phyloP scores from a whole-genome alignment of 23 red algal species.

The Gracilaria caudata region DNA sequence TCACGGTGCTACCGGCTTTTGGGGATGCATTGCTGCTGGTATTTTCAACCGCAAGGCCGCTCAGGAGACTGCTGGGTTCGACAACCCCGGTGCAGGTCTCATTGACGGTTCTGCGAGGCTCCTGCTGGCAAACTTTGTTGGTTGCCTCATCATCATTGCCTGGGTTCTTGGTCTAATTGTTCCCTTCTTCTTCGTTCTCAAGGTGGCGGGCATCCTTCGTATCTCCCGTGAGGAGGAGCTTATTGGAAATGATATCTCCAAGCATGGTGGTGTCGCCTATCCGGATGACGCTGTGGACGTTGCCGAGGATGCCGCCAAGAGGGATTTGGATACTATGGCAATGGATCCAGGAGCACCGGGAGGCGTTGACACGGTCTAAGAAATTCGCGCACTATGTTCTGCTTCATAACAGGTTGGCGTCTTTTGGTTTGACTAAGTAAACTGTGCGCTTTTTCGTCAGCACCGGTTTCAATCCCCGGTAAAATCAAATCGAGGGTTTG shows the following conservation, averaged over 20 bases:
- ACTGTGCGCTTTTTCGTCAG: conserved; percentile 18
- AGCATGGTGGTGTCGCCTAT: conserved; percentile 93
- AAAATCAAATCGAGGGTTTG: neutral
- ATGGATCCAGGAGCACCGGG: conserved; percentile 50
- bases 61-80: conserved; percentile 63
- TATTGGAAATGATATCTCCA: conserved; percentile 90
- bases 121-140: conserved; percentile 74
- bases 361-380: conserved; percentile 27
- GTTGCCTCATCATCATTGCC: conserved; percentile 61
- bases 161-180: conserved; percentile 66
- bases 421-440: conserved; percentile 2
- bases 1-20: conserved; percentile 84
- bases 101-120: conserved; percentile 80
- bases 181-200: conserved; percentile 73
- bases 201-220: conserved; percentile 74
- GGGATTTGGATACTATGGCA: conserved; percentile 57
- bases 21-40: conserved; percentile 79
- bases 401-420: neutral
- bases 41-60: conserved; percentile 64
- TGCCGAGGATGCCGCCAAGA: conserved; percentile 39
- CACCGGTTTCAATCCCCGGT: neutral
- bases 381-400: neutral
- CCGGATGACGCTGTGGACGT: conserved; percentile 57
- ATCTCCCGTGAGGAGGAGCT: conserved; percentile 86
- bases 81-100: conserved; percentile 47